Base-by-base conservation (phyloP, 2,329 filamentous ascomycete genomes). In the Ascochyta lentis region DNA sequence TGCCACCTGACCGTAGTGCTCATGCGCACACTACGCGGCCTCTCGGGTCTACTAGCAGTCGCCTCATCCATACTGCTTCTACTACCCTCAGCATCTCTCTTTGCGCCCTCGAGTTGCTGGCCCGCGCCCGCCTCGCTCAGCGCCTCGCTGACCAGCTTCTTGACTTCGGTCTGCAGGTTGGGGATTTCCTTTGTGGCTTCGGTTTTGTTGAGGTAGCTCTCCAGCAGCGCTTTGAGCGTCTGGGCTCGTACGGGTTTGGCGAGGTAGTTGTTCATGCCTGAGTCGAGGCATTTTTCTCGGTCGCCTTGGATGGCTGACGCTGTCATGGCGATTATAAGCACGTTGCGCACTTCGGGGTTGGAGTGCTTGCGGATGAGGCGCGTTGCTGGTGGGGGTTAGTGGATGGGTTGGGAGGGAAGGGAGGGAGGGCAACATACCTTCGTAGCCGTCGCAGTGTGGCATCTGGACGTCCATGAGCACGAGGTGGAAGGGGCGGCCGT, bases 381-480 rank as follows among this genome's bases (percentile, higher is more conserved):
- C 0, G 93, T 97, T 1, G 93, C 92, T 70, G 24, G 7, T 4
- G 3, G 2, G 3, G n/a, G 41, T 71, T 45, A 69, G 65, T 37
- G 50, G 27, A 24, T 16, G 12, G 3, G 1, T 33, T 29, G 29
- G 34, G 5, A 19, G 19, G 15, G 9, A 8, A 16, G 34, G 7
- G 6, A 9, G 6, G 27, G 7, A 13, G 37, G 27, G 1, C n/a
- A 19, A 41, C 57, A 39, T 64, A 71, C 69, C 69, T 75, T 96
- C 90, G 72, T 96, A 96, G 6, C 93, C 93, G 72, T 97, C 93
- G 8, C 96, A 84, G 3, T 96, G 87, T 0, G 93, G 93, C 93
- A 97, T 97, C 77, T 96, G 92, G 3, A 96, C 92, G 72, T 97
- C 93, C 93, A 97, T 97, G 40, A 97, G 83, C 37, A 96, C 89